Evolutionary conservation across 139 green algal species (phyloP), one percentile per base, ranked within the genome.

Genomic region (Mychonastes homosphaera): DNA sequence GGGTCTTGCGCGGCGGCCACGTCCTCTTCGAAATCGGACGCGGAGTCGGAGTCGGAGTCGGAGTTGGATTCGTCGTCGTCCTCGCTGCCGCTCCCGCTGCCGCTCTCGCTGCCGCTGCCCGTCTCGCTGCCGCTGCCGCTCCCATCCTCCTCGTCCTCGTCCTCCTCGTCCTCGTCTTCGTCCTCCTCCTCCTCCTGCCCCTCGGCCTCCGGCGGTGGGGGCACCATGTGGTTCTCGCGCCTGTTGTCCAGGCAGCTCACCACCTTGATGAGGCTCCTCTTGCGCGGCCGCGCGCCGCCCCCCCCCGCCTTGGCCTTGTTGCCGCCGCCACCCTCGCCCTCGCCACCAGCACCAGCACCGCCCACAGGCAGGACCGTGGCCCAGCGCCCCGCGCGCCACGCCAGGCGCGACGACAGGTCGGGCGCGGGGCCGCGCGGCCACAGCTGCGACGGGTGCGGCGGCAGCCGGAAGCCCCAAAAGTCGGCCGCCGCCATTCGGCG

Each of bases 401-500:
- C n/a, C n/a, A n/a, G n/a, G n/a, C n/a, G n/a, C n/a, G n/a, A n/a
- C n/a, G n/a, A n/a, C n/a, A n/a, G n/a, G n/a, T n/a, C n/a, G n/a
- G n/a, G n/a, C n/a, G n/a, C n/a, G n/a, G n/a, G n/a, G n/a, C 56
- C 36, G 15, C 39, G 33, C 18, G 19, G 6, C 15, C 53, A 52
- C 41, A 80, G 64, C 65, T 77, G 73, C 34, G 40, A 49, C 40
- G 74, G 67, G 53, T 73, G 73, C 35, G 74, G 70, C 16, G 65
- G 63, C 36, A 79, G 60, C 13, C 76, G 47, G 56, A 53, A 52
- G 10, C 34, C 46, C 40, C 40, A 52, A 53, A 81, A 81, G 56
- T 81, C 68, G 4, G 45, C 34, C 15, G 58, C n/a, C n/a, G n/a
- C n/a, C n/a, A n/a, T n/a, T n/a, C n/a, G n/a, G n/a, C n/a, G n/a